Base-by-base conservation (phyloP, 2,329 filamentous ascomycete species). In the Aspergillus quadrilineatus region DNA sequence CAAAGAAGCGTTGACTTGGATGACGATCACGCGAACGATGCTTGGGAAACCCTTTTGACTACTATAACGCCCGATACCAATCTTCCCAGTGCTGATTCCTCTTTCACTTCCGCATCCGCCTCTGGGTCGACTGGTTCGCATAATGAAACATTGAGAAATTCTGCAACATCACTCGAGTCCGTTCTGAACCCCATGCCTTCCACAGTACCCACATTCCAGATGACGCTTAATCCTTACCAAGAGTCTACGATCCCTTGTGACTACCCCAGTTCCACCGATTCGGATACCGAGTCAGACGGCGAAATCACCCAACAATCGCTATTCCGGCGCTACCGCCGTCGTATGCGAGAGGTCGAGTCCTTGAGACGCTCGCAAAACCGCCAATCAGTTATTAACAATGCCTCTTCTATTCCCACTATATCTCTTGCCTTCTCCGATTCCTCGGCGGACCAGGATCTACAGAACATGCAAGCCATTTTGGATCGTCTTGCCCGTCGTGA, bases 51-150 rank as follows among this genome's bases (percentile, higher is more conserved):
- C 3, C 85, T 97, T 52, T 79, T 92, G 56, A 87, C 83, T 6
- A 95, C 90, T 0, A 82, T 97, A 59, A 87, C 89, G 0, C 90
- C 90, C 0, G 92, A 96, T 70, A 86, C 88, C 14, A 88, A 90
- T 59, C 82, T 90, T 2, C 90, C 92, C 0, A 95, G 89, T 64
- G 84, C 85, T 1, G 85, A 89, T 30, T 92, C 91, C 1, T 96
- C 92, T 0, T 96, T 96, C 70, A 83, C 87, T 0, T 92, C 89
- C 1, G 67, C 65, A 8, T 66, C 69, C 14, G 67, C 70, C 26
- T 65, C 69, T 26, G 64, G 66, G 7, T 65, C 66, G 3, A 66
- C 69, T 45, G 58, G 62, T 1, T 63, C 67, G 10, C 66, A 65
- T 17, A 66, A 61, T 44, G 59, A 58, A 26, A 58, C 58, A 5